These are phyloP conservation scores for Sporothrix dimorphospora DNA, from an alignment of 2,329 filamentous ascomycete genomes.

Conservation along the genomic window DNA sequence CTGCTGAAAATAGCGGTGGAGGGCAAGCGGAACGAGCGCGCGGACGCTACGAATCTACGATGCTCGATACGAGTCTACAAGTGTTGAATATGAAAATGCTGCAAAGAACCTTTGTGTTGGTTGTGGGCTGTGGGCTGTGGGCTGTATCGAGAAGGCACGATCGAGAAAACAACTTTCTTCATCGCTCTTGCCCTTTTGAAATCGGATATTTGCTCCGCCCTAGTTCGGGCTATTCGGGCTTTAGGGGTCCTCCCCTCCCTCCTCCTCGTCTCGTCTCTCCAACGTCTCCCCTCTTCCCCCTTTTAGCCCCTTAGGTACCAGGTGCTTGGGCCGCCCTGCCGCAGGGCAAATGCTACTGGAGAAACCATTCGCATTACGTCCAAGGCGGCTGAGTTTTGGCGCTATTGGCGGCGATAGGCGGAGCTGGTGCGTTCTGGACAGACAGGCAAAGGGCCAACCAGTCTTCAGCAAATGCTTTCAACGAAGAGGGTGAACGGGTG, in stretches of 20 bases:
- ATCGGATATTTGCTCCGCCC: not conserved
- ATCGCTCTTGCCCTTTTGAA: not conserved
- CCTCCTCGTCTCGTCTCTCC: not conserved
- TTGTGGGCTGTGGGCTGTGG: too few relatives aligned
- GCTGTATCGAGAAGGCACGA: not conserved
- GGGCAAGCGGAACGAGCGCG: too few relatives aligned
- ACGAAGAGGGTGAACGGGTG: not conserved
- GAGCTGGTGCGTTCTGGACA: not conserved
- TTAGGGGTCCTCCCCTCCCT: not conserved
- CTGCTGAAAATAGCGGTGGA: not conserved
- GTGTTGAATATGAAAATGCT: not conserved
- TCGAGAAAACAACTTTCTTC: not conserved
- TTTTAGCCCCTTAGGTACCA: slow-evolving; percentile 13
- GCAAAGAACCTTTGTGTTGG: not conserved
- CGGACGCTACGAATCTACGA: not conserved
- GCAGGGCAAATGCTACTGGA: not conserved
- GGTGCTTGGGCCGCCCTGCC: slow-evolving; percentile 15
- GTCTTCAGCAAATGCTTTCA: not conserved
- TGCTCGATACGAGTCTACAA: not conserved
- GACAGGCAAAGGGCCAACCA: not conserved
- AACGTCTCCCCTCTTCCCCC: not conserved
- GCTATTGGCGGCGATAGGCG: not conserved
- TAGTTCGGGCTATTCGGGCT: not conserved
- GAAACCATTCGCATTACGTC: not conserved
- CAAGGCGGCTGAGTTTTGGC: slow-evolving; percentile 4